Conservation (phyloP, 208 protist genomes). For the Trypanosoma theileri region DNA sequence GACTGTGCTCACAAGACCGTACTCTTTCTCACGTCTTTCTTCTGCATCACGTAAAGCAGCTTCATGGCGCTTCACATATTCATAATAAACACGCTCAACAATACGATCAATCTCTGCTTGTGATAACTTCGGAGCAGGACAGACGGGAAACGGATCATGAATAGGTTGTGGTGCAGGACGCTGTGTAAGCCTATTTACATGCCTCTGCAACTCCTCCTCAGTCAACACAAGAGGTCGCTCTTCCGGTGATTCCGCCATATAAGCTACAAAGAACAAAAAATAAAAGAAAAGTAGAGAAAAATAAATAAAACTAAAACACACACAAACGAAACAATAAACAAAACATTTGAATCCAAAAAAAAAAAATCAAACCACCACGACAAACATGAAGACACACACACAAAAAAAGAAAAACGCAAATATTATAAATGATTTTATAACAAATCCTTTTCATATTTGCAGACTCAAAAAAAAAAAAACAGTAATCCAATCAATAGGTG, state of each 20-base stretch:
- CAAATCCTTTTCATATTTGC: not conserved
- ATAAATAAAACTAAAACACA: slow-evolving; percentile 7
- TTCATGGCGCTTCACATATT: slow-evolving; percentile 39
- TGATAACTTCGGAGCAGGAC: slow-evolving; percentile 44
- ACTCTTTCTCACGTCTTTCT: slow-evolving; percentile 21
- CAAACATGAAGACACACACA: not conserved
- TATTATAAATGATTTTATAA: not conserved
- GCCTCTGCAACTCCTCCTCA: slow-evolving; percentile 58
- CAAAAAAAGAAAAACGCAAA: slow-evolving; percentile 2
- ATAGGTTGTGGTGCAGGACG: slow-evolving; percentile 30
- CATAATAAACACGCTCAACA: slow-evolving; percentile 72
- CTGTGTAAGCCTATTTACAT: slow-evolving; percentile 45
- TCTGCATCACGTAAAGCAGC: slow-evolving; percentile 33
- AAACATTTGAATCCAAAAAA: not conserved
- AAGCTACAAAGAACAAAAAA: not conserved
- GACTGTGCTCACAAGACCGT: slow-evolving; percentile 14
- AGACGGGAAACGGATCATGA: slow-evolving; percentile 66
- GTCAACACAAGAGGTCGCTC: slow-evolving; percentile 23
- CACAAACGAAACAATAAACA: not conserved
- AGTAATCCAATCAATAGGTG: slow-evolving; percentile 49
- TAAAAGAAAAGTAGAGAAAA: not conserved
- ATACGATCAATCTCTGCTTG: slow-evolving; percentile 55
- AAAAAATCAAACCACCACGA: not conserved
- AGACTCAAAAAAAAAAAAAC: not conserved
- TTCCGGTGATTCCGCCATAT: slow-evolving; percentile 3